Evolutionary conservation across 495 filamentous ascomycete genomes (phyloP).

Genomic region (Daldinia decipiens): DNA sequence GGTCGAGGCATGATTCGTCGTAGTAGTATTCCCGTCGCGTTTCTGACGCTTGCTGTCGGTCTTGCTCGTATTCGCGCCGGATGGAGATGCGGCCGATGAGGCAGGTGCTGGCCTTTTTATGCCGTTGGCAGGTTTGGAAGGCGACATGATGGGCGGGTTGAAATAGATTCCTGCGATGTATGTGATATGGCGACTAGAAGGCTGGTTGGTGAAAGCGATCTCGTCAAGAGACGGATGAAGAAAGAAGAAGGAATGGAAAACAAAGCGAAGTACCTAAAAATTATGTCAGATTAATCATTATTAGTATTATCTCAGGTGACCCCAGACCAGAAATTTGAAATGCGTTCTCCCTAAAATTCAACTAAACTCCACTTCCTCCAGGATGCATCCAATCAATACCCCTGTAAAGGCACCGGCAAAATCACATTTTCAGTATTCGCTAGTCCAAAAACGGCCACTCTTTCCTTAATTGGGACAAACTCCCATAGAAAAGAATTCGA

Average conservation of each 20-base stretch:
- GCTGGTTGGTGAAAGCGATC: conserved; percentile 16
- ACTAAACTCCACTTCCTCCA: no score
- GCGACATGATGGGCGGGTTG: conserved; percentile 16
- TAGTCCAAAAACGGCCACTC: no score
- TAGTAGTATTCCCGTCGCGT: conserved; percentile 37
- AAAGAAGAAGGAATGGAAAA: conserved; percentile 29
- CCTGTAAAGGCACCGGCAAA: no score
- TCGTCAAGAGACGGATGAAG: conserved; percentile 36
- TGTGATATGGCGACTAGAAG: conserved; percentile 9
- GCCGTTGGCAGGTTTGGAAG: conserved; percentile 35
- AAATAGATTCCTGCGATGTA: not conserved
- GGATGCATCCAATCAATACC: no score
- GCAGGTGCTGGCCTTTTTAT: conserved; percentile 37
- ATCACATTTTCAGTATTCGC: no score
- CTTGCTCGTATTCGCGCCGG: conserved; percentile 25
- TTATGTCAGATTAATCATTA: no score
- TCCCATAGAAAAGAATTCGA: no score
- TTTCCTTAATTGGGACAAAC: no score
- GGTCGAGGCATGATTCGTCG: conserved; percentile 50
- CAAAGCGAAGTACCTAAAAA: conserved; percentile 46
- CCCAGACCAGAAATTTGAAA: no score
- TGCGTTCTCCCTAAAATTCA: no score
- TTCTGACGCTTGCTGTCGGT: conserved; percentile 47
- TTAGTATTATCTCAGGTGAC: no score
- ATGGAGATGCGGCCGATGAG: conserved; percentile 30